Percentiles rank a stretch among this genome's conserved stretches.
These are phyloP conservation scores for Aspergillus spinulosporus DNA, from an alignment of 2,329 filamentous ascomycete species.

Conservation along the genomic window DNA sequence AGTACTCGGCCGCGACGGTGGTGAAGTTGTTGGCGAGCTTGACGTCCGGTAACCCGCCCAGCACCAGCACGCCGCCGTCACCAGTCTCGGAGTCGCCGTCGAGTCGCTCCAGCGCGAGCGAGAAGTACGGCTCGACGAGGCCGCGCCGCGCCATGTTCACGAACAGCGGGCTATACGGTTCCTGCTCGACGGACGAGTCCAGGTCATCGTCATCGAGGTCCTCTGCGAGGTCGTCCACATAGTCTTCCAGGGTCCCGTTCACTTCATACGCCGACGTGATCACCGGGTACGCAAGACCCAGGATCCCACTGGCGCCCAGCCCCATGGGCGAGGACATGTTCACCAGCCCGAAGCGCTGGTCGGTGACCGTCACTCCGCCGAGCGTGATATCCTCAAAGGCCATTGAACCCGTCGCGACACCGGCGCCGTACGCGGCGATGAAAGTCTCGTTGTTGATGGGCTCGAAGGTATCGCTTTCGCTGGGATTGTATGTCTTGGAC, in stretches of 20 bases:
- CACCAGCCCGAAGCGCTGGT: constrained; percentile 12
- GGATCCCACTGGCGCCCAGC: constrained; percentile 3
- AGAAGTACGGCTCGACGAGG: constrained; percentile 13
- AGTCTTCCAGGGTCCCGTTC: background rate
- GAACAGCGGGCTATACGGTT: constrained; percentile 14
- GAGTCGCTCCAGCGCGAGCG: constrained; percentile 46
- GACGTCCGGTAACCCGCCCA: constrained; percentile 23
- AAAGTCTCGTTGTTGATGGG: constrained; percentile 26
- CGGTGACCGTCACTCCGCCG: constrained; percentile 19
- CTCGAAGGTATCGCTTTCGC: constrained; percentile 14
- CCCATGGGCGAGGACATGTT: constrained; percentile 4
- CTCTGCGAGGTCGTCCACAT: background rate
- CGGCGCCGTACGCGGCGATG: constrained; percentile 28
- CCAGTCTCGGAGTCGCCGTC: constrained; percentile 17
- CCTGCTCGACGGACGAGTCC: constrained; percentile 1
- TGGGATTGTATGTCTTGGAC: constrained; percentile 18
- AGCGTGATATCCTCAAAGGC: constrained; percentile 27
- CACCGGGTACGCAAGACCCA: constrained; percentile 15
- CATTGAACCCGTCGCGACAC: constrained; percentile 24
- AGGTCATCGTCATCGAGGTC: background rate
- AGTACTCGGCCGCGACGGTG: constrained; percentile 22
- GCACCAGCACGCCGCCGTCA: constrained; percentile 21
- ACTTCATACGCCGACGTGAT: background rate
- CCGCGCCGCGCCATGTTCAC: constrained; percentile 9
- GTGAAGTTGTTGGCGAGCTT: constrained; percentile 13